Evolutionary conservation across 1,284 basidiomycete species (phyloP).

Genomic region (Cryptococcus jaspeensis): DNA sequence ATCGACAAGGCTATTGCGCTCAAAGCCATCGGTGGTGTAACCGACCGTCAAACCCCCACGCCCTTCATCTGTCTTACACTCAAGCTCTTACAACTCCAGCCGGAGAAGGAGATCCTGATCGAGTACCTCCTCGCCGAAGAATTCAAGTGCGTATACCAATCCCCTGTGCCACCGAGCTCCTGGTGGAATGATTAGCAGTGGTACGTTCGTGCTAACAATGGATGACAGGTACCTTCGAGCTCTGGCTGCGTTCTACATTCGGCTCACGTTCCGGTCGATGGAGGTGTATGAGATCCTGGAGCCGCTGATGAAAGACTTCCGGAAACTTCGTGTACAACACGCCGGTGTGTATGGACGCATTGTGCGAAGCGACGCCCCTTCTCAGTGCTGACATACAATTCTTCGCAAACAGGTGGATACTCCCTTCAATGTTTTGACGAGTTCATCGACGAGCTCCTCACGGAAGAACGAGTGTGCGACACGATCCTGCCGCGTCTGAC

Average conservation of each 20-base stretch:
- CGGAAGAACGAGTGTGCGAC: constrained; percentile 91
- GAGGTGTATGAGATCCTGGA: constrained; percentile 93
- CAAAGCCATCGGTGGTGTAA: constrained; percentile 85
- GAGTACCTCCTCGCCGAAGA: constrained; percentile 95
- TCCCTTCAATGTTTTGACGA: constrained; percentile 86
- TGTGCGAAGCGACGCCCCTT: neutral
- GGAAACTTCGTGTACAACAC: constrained; percentile 79
- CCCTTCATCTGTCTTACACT: constrained; percentile 87
- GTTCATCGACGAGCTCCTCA: constrained; percentile 80
- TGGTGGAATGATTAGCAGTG: too few species aligned
- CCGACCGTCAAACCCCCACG: constrained; percentile 82
- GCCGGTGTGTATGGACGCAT: constrained; percentile 62
- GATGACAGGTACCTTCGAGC: constrained; percentile 80
- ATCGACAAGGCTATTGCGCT: constrained; percentile 89
- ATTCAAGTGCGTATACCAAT: constrained; percentile 74
- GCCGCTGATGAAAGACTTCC: constrained; percentile 87
- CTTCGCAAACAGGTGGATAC: constrained; percentile 64
- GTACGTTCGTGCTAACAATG: neutral
- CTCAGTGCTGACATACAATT: neutral
- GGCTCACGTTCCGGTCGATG: constrained; percentile 84
- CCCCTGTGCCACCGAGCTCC: too few species aligned
- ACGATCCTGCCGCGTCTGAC: constrained; percentile 89
- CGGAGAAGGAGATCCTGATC: constrained; percentile 90
- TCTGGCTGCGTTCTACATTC: constrained; percentile 88
- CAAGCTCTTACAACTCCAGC: constrained; percentile 95